Evolutionary conservation across 176 grass and related monocot species (phyloP).

Genomic region (Dactylis glomerata): DNA sequence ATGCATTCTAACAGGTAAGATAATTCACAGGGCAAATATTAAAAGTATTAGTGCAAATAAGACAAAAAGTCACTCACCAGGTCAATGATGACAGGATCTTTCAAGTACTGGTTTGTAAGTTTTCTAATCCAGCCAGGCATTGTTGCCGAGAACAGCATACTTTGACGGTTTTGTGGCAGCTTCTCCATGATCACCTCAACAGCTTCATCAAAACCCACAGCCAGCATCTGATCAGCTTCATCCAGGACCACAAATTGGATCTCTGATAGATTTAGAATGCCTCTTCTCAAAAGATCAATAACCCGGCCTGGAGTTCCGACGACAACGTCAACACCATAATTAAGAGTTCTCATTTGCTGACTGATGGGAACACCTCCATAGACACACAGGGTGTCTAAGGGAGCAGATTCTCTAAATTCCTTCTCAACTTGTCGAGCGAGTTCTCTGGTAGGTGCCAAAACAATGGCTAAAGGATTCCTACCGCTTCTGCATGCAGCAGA

Average conservation of each 20-base stretch:
- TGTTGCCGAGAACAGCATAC: constrained; percentile 83
- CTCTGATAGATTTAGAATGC: constrained; percentile 66
- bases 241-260: constrained; percentile 79
- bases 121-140: constrained; percentile 79
- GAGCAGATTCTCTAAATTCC: constrained; percentile 88
- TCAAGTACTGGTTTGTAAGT: constrained; percentile 56
- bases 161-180: constrained; percentile 60
- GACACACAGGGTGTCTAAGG: constrained; percentile 78
- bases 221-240: constrained; percentile 82
- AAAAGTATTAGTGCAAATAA: neutral
- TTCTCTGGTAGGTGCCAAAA: constrained; percentile 92
- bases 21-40: neutral
- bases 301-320: constrained; percentile 83
- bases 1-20: neutral
- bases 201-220: constrained; percentile 82
- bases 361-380: constrained; percentile 89
- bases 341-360: constrained; percentile 85
- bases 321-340: constrained; percentile 86
- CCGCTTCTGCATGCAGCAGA: constrained; percentile 47
- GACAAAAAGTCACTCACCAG: constrained; percentile 46
- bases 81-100: constrained; percentile 64
- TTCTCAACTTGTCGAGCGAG: constrained; percentile 96
- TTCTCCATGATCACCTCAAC: constrained; percentile 75
- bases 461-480: constrained; percentile 80
- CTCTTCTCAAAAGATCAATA: constrained; percentile 81